These are phyloP conservation scores for Pisolithus orientalis DNA, from an alignment of 768 basidiomycete species.

Conservation along the genomic window DNA sequence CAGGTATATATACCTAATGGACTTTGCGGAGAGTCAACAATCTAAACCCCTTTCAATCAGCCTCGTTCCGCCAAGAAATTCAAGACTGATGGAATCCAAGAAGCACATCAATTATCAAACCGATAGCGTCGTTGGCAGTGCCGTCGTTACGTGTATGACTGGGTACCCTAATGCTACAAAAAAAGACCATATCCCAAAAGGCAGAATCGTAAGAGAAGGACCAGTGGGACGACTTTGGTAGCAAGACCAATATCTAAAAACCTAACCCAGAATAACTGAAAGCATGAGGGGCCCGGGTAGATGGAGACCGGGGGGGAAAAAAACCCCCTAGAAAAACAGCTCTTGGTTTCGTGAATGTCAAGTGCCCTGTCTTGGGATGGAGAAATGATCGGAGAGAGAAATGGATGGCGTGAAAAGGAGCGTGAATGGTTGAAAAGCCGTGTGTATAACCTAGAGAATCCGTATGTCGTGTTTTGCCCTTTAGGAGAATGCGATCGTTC, in stretches of 20 bases:
- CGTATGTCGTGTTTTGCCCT: background rate
- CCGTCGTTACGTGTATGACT: background rate
- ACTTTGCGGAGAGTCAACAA: no score
- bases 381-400: background rate
- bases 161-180: background rate
- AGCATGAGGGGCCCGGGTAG: background rate
- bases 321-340: background rate
- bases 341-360: conserved; percentile 3
- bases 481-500: no score
- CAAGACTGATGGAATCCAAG: no score
- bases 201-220: background rate
- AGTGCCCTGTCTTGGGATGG: background rate
- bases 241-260: background rate
- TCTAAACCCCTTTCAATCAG: no score
- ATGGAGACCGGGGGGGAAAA: background rate
- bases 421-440: background rate
- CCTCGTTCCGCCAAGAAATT: no score
- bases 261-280: background rate
- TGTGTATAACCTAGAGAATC: background rate
- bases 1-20: no score
- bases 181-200: background rate
- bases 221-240: background rate
- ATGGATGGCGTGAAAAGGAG: background rate
- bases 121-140: no score
- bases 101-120: no score